Conservation (phyloP, 2,329 filamentous ascomycete genomes). For the Neofusicoccum kwambonambiense region DNA sequence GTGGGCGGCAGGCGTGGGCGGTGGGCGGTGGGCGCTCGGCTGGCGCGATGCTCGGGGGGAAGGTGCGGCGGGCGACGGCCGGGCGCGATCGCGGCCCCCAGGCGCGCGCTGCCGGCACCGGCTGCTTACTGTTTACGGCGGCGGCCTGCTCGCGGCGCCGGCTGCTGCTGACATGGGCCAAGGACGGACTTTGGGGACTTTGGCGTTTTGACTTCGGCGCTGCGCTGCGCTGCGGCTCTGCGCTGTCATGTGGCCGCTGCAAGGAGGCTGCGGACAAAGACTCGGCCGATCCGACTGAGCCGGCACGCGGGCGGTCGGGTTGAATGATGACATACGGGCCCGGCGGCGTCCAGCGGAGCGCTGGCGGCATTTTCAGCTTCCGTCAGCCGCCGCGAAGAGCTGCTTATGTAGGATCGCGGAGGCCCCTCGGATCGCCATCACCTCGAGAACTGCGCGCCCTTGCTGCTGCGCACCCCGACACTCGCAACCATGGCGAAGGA, state of each 20-base stretch:
- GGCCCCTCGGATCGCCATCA: neutral
- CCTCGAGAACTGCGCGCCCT: neutral
- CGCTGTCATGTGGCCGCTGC: neutral
- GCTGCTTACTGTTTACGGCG: no score
- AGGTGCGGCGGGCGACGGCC: no score
- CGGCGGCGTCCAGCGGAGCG: neutral
- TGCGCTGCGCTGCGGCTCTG: no score
- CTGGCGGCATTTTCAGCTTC: conserved; percentile 8
- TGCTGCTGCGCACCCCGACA: neutral
- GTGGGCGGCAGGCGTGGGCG: neutral
- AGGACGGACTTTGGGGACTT: no score
- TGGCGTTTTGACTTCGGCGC: no score
- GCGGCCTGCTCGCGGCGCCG: no score
- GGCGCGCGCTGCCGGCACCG: no score
- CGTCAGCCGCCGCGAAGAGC: conserved; percentile 1
- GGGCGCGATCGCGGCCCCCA: no score
- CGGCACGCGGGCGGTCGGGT: neutral
- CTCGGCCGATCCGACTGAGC: conserved; percentile 1
- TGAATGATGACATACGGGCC: conserved; percentile 10
- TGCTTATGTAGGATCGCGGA: conserved; percentile 6
- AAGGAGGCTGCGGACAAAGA: neutral
- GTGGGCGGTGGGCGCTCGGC: neutral
- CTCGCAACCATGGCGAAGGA: conserved; percentile 9
- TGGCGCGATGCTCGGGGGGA: no score
- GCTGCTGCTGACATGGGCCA: no score